Evolutionary conservation across 176 grass and related monocot species (phyloP), one percentile per base, ranked within the genome.

Genomic region (Melocanna baccifera): DNA sequence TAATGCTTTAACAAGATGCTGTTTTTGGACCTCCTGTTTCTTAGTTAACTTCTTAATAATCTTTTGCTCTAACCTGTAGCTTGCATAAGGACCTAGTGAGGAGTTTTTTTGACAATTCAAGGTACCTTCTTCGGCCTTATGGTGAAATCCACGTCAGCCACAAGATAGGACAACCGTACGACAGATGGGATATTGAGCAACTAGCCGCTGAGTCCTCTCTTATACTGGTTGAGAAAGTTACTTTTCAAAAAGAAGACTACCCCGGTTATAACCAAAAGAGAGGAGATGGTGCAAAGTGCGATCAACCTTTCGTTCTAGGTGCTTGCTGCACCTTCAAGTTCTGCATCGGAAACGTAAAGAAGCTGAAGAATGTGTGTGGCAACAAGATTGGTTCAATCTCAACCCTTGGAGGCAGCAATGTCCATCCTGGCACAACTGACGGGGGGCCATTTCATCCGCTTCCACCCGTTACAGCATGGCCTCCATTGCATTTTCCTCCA

Each of bases 81-180:
- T 83, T 63, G 68, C 92, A 94, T 65, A 71, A 67, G 81, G 10
- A 71, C 2, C 73, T 92, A 37, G 70, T 92, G 23, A 22, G 20
- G 46, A n/a, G 1, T 1, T 90, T 90, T 59, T 88, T 94, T 25
- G 10, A 34, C 36, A 92, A 86, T 63, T 81, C 90, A 18, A 40
- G 25, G 8, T 47, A 67, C 72, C 62, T 94, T 39, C 72, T 94
- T 53, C 62, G 19, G 32, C 69, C 78, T 9, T 75, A 57, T 72
- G 92, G 92, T 20, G 90, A 94, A 92, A 84, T 88, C 62, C 92
- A 94, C 50, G 34, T 92, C n/a, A 92, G 82, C 64, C 92, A 92
- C 81, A 92, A 94, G 73, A 84, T 5, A 51, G 80, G 72, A 71
- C 10, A 0, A 2, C 68, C 90, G 4, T 92, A 87, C 1, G 37